Conservation (phyloP, 208 protist species). For the Trypanosoma grayi region DNA sequence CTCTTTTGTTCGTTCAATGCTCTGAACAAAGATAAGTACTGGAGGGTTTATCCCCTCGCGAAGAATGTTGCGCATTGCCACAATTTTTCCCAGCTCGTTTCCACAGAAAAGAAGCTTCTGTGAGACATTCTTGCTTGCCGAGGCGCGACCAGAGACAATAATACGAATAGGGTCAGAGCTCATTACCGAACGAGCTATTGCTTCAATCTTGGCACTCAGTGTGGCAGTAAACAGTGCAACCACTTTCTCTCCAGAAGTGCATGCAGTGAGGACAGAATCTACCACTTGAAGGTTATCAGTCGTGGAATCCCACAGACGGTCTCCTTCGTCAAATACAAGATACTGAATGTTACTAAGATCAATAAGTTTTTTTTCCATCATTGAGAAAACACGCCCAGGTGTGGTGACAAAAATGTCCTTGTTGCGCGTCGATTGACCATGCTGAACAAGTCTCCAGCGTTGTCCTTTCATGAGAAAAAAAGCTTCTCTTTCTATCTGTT, state of each 20-base stretch:
- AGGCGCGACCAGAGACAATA: slow-evolving; percentile 85
- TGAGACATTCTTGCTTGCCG: slow-evolving; percentile 72
- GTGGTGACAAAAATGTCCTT: slow-evolving; percentile 93
- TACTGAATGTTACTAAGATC: slow-evolving; percentile 77
- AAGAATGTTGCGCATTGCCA: slow-evolving; percentile 95
- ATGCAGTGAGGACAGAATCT: slow-evolving; percentile 89
- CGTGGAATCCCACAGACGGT: slow-evolving; percentile 94
- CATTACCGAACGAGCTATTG: slow-evolving; percentile 88
- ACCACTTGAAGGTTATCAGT: slow-evolving; percentile 78
- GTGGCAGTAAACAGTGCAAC: slow-evolving; percentile 94
- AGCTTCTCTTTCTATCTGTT: slow-evolving; percentile 95
- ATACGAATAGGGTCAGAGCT: slow-evolving; percentile 91
- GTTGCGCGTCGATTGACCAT: slow-evolving; percentile 86
- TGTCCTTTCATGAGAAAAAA: slow-evolving; percentile 84
- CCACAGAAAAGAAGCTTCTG: slow-evolving; percentile 95
- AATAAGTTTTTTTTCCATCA: slow-evolving; percentile 81
- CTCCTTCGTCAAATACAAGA: slow-evolving; percentile 98
- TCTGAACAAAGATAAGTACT: slow-evolving; percentile 98
- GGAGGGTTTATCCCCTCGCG: slow-evolving; percentile 92
- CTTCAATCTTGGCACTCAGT: slow-evolving; percentile 89
- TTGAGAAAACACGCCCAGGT: slow-evolving; percentile 72
- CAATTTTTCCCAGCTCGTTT: slow-evolving; percentile 96
- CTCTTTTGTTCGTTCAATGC: slow-evolving; percentile 95
- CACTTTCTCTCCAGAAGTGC: slow-evolving; percentile 68
- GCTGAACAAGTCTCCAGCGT: slow-evolving; percentile 86